phyloP scores from a whole-genome alignment of 1,139 yeast species.

The Geotrichum citri-aurantii region DNA sequence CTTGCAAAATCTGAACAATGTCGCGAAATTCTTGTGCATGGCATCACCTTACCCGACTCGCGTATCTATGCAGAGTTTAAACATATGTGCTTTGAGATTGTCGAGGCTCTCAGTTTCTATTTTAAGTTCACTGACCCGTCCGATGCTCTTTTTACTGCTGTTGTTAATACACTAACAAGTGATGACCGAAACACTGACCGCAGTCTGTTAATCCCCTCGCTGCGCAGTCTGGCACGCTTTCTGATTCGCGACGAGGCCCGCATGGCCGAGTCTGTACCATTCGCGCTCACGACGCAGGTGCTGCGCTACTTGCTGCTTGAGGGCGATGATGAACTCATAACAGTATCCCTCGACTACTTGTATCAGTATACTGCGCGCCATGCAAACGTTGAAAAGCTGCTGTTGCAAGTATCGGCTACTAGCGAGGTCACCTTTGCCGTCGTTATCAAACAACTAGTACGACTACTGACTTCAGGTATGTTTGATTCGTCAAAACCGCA shows the following conservation, averaged over 20 bases:
- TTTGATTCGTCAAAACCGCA: constrained; percentile 24
- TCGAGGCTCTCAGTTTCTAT: constrained; percentile 81
- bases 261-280: constrained; percentile 36
- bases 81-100: constrained; percentile 66
- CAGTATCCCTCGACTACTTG: constrained; percentile 59
- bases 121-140: constrained; percentile 62
- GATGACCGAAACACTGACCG: constrained; percentile 32
- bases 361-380: constrained; percentile 59
- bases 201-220: constrained; percentile 36
- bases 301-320: constrained; percentile 44
- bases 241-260: constrained; percentile 38
- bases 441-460: constrained; percentile 40
- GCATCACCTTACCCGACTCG: constrained; percentile 40
- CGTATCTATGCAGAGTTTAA: constrained; percentile 53
- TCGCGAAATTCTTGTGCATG: constrained; percentile 41
- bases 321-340: constrained; percentile 51
- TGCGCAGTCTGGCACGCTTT: constrained; percentile 38
- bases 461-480: constrained; percentile 53
- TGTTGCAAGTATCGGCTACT: constrained; percentile 39
- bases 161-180: constrained; percentile 21
- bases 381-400: constrained; percentile 30
- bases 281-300: constrained; percentile 32
- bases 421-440: constrained; percentile 42
- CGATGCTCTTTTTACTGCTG: constrained; percentile 35
- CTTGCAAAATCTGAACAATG: constrained; percentile 49